These are phyloP conservation scores for Fraxinus americana DNA, from an alignment of 257 asterid species.

Conservation along the genomic window DNA sequence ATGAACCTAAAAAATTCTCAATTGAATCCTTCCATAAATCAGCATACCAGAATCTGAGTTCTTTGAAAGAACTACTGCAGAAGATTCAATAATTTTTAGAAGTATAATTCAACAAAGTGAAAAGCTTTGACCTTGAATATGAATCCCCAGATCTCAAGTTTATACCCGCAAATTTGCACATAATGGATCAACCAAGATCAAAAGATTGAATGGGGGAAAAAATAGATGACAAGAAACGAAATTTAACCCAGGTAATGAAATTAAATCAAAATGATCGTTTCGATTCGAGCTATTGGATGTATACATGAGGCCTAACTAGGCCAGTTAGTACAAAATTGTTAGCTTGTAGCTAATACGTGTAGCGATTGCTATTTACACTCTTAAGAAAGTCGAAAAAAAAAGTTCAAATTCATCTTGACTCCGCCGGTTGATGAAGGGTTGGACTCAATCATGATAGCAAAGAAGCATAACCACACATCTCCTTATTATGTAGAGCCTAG, in stretches of 20 bases:
- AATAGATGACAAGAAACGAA: neutral
- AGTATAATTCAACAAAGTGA: no score
- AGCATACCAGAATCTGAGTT: neutral
- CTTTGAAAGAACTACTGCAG: no score
- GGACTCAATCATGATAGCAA: slow-evolving; percentile 58
- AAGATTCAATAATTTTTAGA: no score
- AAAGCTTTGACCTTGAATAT: no score
- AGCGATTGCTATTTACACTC: slow-evolving; percentile 32
- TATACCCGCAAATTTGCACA: neutral
- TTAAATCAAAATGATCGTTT: slow-evolving; percentile 17
- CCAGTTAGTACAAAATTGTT: slow-evolving; percentile 43
- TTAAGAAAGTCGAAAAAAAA: neutral
- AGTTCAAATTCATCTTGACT: neutral
- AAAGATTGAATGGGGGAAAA: no score
- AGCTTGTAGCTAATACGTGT: slow-evolving; percentile 24
- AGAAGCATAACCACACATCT: slow-evolving; percentile 92
- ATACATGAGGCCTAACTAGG: slow-evolving; percentile 24
- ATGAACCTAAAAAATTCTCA: neutral
- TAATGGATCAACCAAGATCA: neutral
- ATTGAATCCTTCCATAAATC: neutral
- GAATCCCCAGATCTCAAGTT: neutral
- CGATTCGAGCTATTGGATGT: slow-evolving; percentile 16
- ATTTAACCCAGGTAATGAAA: neutral
- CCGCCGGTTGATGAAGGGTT: neutral
- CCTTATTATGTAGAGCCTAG: slow-evolving; percentile 73